Percentiles rank a stretch among this genome's conserved stretches.
Conservation (phyloP, 2,329 filamentous ascomycete species). For the Geosmithia flava region DNA sequence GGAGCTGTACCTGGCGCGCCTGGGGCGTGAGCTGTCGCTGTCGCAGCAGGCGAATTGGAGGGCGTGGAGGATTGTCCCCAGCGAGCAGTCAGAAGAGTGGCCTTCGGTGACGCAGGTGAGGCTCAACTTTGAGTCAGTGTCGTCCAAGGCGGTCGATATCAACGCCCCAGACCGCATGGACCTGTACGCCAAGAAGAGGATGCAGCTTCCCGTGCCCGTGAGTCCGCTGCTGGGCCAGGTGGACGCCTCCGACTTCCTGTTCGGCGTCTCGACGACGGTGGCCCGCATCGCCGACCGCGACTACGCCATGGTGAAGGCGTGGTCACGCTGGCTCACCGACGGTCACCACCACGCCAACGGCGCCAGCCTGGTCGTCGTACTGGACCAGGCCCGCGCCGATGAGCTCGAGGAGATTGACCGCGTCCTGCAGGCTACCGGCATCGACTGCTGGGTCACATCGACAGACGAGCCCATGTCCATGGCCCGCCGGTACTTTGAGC, state of each 20-base stretch:
- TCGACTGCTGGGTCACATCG: conserved; percentile 23
- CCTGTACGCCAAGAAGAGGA: conserved; percentile 13
- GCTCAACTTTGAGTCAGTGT: conserved; percentile 16
- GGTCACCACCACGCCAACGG: conserved; percentile 26
- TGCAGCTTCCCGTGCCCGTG: conserved; percentile 19
- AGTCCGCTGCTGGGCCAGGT: conserved; percentile 17
- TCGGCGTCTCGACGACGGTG: conserved; percentile 30
- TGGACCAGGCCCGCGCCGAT: conserved; percentile 22
- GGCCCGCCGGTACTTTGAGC: conserved; percentile 22
- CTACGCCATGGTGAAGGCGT: conserved; percentile 25
- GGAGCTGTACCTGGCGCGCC: conserved; percentile 17
- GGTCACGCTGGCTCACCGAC: conserved; percentile 32
- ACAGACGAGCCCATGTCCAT: conserved; percentile 17
- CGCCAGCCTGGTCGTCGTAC: conserved; percentile 25
- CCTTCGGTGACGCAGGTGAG: conserved; percentile 15
- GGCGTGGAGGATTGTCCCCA: conserved; percentile 17
- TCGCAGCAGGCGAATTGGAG: conserved; percentile 19
- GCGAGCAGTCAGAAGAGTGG: conserved; percentile 13
- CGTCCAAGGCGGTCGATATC: conserved; percentile 14
- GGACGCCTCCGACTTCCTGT: conserved; percentile 26
- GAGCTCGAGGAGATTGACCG: conserved; percentile 18
- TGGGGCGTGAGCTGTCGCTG: conserved; percentile 13
- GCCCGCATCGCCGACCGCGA: conserved; percentile 23
- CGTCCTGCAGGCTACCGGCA: conserved; percentile 20
- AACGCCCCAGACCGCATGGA: conserved; percentile 10